phyloP scores from a whole-genome alignment of 1,284 basidiomycete species.

The Cryptococcus sp. region DNA sequence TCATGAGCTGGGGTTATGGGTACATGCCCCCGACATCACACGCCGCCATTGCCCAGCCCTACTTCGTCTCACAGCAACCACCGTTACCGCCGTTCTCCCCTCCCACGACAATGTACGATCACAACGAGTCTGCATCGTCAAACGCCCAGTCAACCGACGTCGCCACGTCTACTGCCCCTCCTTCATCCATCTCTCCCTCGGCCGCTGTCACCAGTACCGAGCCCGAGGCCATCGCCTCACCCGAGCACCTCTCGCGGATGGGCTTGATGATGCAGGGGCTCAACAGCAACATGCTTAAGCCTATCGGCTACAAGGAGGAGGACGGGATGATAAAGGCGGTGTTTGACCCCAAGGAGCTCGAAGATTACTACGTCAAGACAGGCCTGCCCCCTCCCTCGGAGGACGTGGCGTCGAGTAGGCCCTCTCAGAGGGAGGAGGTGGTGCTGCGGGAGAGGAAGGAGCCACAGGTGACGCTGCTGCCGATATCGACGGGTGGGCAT shows the following conservation, averaged over 20 bases:
- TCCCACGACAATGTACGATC: too few relatives aligned
- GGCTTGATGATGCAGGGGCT: neutral
- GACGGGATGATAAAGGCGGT: slow-evolving; percentile 26
- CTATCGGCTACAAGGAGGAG: slow-evolving; percentile 18
- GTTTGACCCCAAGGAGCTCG: slow-evolving; percentile 29
- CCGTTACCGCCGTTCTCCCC: too few relatives aligned
- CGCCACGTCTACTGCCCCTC: neutral
- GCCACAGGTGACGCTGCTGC: slow-evolving; percentile 8
- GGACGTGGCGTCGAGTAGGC: neutral
- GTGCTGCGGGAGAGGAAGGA: neutral
- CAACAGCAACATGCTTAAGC: neutral
- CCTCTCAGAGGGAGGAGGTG: neutral
- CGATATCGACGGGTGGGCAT: slow-evolving; percentile 16
- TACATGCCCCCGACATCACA: too few relatives aligned
- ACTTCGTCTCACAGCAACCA: too few relatives aligned
- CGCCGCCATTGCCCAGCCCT: too few relatives aligned
- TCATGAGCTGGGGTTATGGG: too few relatives aligned
- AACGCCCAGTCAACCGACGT: neutral
- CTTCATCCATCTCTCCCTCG: neutral
- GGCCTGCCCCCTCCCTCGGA: slow-evolving; percentile 10
- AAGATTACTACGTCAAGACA: slow-evolving; percentile 20
- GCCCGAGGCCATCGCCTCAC: neutral
- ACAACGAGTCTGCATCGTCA: neutral
- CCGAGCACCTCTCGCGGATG: neutral
- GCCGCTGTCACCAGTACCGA: neutral